Evolutionary conservation across 2,329 filamentous ascomycete genomes (phyloP).

Genomic region (Davidsoniella virescens): DNA sequence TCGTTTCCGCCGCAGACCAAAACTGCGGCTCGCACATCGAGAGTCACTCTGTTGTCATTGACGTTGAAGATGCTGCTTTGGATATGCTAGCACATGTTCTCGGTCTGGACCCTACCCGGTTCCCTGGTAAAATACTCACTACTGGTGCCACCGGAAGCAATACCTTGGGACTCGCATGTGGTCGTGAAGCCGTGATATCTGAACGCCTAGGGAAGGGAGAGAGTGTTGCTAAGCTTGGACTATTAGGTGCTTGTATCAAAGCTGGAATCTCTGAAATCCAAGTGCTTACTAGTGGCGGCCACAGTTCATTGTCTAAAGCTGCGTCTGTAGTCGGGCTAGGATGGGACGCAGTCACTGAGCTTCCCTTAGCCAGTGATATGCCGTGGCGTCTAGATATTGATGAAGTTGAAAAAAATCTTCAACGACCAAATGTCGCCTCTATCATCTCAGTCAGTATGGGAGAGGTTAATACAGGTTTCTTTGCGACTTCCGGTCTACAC

Average conservation of each 20-base stretch:
- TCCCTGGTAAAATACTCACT: conserved; percentile 39
- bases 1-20: conserved; percentile 70
- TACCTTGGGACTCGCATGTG: conserved; percentile 55
- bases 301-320: conserved; percentile 73
- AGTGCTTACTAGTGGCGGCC: conserved; percentile 64
- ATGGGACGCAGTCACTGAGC: conserved; percentile 45
- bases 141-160: conserved; percentile 61
- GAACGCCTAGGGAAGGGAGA: conserved; percentile 19
- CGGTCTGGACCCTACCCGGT: conserved; percentile 39
- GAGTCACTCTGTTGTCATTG: conserved; percentile 55
- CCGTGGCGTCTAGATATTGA: conserved; percentile 57
- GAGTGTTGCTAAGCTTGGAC: conserved; percentile 51
- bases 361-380: conserved; percentile 29
- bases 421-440: conserved; percentile 36
- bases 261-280: conserved; percentile 54
- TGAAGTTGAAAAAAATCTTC: conserved; percentile 44
- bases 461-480: conserved; percentile 81
- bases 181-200: conserved; percentile 46
- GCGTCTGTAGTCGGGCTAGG: conserved; percentile 71
- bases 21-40: conserved; percentile 74
- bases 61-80: conserved; percentile 59
- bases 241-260: conserved; percentile 47
- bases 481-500: conserved; percentile 41
- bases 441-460: conserved; percentile 72
- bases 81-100: conserved; percentile 53